Conservation (phyloP, 2,329 filamentous ascomycete genomes). For the Hymenoscyphus repandus region DNA sequence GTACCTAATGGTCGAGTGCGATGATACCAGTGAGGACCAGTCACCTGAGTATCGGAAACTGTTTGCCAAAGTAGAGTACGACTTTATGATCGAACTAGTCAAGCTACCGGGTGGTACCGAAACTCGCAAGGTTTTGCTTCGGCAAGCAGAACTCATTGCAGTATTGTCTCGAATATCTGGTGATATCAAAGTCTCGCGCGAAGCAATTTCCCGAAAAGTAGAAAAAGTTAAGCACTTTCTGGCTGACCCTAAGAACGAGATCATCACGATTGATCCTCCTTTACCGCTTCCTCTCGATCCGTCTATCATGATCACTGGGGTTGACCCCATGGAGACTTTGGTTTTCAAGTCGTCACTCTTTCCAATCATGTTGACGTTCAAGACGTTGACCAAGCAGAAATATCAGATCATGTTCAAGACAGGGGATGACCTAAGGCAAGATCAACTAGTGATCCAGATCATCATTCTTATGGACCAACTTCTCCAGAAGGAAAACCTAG, state of each 20-base stretch:
- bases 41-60: conserved; percentile 72
- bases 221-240: conserved; percentile 81
- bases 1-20: conserved; percentile 98
- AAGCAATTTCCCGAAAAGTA: conserved; percentile 73
- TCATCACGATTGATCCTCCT: conserved; percentile 76
- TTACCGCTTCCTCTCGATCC: conserved; percentile 87
- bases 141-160: conserved; percentile 85
- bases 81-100: conserved; percentile 88
- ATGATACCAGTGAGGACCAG: conserved; percentile 66
- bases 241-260: conserved; percentile 84
- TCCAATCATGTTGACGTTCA: conserved; percentile 87
- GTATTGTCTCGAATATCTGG: conserved; percentile 84
- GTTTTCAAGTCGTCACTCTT: conserved; percentile 96
- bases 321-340: conserved; percentile 76
- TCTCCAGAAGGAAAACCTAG: conserved; percentile 90
- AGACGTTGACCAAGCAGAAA: conserved; percentile 66
- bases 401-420: conserved; percentile 98
- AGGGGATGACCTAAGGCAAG: conserved; percentile 91
- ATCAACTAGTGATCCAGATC: conserved; percentile 95
- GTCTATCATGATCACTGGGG: conserved; percentile 69
- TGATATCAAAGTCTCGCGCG: conserved; percentile 71
- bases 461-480: conserved; percentile 97
- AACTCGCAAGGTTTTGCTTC: conserved; percentile 68
- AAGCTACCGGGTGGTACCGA: conserved; percentile 65
- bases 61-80: conserved; percentile 89